phyloP scores from a whole-genome alignment of 2,329 filamentous ascomycete genomes.

The Fusarium sp. region DNA sequence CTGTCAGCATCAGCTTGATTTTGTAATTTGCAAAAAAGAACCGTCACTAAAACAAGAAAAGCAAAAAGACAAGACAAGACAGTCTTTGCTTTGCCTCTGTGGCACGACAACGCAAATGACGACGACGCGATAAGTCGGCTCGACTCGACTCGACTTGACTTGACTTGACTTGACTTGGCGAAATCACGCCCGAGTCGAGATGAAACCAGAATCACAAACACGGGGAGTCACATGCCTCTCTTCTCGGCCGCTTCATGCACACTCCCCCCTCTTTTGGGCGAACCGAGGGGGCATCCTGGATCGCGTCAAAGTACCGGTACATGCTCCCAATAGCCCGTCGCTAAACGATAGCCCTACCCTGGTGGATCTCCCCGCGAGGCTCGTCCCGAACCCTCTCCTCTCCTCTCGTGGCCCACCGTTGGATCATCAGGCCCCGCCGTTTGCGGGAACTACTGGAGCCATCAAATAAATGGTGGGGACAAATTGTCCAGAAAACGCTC shows the following conservation, averaged over 20 bases:
- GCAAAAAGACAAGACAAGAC: constrained; percentile 8
- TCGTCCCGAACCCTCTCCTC: constrained; percentile 40
- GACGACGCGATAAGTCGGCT: not conserved
- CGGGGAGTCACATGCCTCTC: constrained; percentile 36
- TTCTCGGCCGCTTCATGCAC: constrained; percentile 29
- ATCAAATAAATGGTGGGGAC: constrained; percentile 19
- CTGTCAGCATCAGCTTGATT: not conserved
- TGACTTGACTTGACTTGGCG: not conserved
- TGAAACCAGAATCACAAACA: constrained; percentile 34
- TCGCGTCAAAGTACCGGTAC: constrained; percentile 35
- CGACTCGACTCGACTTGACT: not conserved
- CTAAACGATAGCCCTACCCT: not conserved
- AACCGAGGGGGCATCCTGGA: constrained; percentile 25
- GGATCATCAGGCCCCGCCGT: constrained; percentile 18
- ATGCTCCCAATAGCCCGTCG: constrained; percentile 1
- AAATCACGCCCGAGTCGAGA: not conserved
- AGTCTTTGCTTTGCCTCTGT: not conserved
- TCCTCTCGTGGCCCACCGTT: constrained; percentile 5
- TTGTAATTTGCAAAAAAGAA: constrained; percentile 30
- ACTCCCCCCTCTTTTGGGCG: constrained; percentile 32
- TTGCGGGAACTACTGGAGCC: constrained; percentile 28
- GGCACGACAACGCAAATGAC: constrained; percentile 12
- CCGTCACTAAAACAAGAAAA: not conserved
- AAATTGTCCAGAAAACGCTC: not conserved
- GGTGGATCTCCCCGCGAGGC: constrained; percentile 36